Evolutionary conservation across 108 stramenopile genomes (phyloP), one percentile per base, ranked within the genome.

Genomic region (Schizochytrium sp.): DNA sequence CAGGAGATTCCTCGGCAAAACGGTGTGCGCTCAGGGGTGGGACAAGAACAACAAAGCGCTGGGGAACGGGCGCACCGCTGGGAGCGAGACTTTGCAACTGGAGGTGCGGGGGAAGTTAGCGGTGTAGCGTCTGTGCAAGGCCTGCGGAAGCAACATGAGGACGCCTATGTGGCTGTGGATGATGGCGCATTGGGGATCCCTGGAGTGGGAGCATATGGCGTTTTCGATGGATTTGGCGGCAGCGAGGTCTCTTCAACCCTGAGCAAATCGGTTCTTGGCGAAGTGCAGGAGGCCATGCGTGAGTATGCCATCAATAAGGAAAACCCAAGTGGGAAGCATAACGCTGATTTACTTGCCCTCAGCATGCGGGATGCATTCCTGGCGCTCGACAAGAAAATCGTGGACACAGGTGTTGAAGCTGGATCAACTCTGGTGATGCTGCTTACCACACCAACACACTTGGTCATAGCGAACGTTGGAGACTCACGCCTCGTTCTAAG

Each of bases 381-480:
- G 19, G 28, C 40, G 64, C 64, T 69, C 19, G 64, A 69, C 3
- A 7, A 15, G 7, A 69, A 69, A 44, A 69, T 69, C 19, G 64
- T 69, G 12, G 64, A 2, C 0, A 38, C 44, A 38, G 64, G 28
- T 8, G 15, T 38, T 12, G 64, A 69, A 44, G 12, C 64, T 44
- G 64, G 64, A 15, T 69, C 64, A 38, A 69, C 64, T 38, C 64
- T 69, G 42, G 64, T 69, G 42, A 69, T 69, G 64, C 40, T 69
- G 64, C 64, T 69, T 44, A 15, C 44, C 19, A 69, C 64, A 8
- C 64, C 64, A 7, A 69, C 64, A 44, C 64, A 69, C 64, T 44
- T 69, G 12, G 64, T 69, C 64, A 15, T 69, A 7, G 64, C 64
- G 12, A 69, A 69, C 2, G 64, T 69, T 7, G 64, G 64, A 38